Evolutionary conservation across 140 eudicot species (phyloP).

Genomic region (Anethum foeniculum): DNA sequence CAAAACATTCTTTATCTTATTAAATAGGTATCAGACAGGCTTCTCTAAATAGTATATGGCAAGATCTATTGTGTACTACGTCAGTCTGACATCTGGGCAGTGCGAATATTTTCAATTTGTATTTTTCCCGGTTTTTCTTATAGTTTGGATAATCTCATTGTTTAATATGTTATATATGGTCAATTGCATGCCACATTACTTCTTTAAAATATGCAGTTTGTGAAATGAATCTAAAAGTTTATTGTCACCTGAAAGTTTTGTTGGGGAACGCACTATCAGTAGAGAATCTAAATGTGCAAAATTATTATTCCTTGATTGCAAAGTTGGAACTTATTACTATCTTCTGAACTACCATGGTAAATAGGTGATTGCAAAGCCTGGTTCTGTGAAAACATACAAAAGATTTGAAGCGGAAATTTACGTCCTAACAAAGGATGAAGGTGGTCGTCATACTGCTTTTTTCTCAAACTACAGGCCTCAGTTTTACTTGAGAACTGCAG

Average conservation of each 20-base stretch:
- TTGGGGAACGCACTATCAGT: not conserved
- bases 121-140: not conserved
- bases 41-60: not conserved
- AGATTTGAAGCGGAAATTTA: conserved; percentile 80
- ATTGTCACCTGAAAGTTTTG: not conserved
- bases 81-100: not conserved
- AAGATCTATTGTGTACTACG: not conserved
- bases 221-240: not conserved
- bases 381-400: conserved; percentile 58
- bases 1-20: not conserved
- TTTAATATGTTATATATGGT: not conserved
- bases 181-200: not conserved
- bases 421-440: conserved; percentile 86
- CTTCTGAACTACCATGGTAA: not conserved
- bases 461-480: conserved; percentile 83
- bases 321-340: not conserved
- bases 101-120: not conserved
- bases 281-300: not conserved
- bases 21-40: not conserved
- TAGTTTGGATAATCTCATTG: not conserved
- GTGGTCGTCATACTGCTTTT: conserved; percentile 89
- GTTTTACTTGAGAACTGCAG: conserved; percentile 86
- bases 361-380: conserved; percentile 83
- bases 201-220: not conserved
- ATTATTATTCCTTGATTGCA: not conserved